Conservation (phyloP, 148 eudicot species). For the Euryodendron excelsum region DNA sequence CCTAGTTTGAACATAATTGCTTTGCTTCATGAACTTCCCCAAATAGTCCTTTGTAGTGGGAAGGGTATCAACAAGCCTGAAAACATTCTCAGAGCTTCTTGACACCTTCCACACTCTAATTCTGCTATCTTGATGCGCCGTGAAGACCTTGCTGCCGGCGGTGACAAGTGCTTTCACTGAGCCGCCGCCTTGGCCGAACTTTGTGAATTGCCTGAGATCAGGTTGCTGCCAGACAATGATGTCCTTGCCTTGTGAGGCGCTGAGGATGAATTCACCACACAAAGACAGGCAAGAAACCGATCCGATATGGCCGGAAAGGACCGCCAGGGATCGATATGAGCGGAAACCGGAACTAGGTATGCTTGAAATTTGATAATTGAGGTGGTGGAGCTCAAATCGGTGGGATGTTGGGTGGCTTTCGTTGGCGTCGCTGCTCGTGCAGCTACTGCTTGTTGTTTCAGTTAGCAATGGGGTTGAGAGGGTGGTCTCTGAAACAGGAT, state of each 20-base stretch:
- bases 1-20: conserved; percentile 75
- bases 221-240: conserved; percentile 96
- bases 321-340: conserved; percentile 51
- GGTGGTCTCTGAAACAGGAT: not conserved
- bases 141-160: conserved; percentile 63
- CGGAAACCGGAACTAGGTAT: conserved; percentile 16
- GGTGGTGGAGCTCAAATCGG: conserved; percentile 19
- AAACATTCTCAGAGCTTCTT: conserved; percentile 67
- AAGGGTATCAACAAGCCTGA: conserved; percentile 59
- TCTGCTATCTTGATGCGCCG: conserved; percentile 88
- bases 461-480: conserved; percentile 29
- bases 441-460: conserved; percentile 19
- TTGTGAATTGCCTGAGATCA: conserved; percentile 56
- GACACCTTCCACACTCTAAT: conserved; percentile 90
- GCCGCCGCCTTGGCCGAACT: conserved; percentile 78
- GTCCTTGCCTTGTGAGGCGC: conserved; percentile 83
- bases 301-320: conserved; percentile 61
- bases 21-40: conserved; percentile 82
- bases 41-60: conserved; percentile 80
- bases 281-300: conserved; percentile 73
- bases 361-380: conserved; percentile 17
- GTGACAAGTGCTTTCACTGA: conserved; percentile 71
- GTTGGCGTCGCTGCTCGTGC: conserved; percentile 30
- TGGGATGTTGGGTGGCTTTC: conserved; percentile 32
- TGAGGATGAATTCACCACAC: conserved; percentile 79